These are phyloP conservation scores for Zelopaecilomyces penicillatus DNA, from an alignment of 2,329 filamentous ascomycete species.

Conservation along the genomic window DNA sequence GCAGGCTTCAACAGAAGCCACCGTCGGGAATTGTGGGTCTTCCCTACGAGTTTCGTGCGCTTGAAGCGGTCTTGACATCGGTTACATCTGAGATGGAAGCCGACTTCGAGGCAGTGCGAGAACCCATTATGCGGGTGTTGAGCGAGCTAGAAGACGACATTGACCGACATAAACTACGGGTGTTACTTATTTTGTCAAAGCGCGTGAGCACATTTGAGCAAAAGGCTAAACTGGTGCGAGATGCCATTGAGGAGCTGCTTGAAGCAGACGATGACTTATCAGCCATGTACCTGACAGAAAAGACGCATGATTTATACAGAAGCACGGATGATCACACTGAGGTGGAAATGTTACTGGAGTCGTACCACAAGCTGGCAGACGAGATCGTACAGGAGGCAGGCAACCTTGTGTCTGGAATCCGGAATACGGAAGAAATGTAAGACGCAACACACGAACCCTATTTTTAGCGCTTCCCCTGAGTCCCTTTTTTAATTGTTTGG, in stretches of 20 bases:
- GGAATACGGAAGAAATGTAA: slow-evolving; percentile 97
- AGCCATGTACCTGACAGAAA: slow-evolving; percentile 92
- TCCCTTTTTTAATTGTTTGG: not conserved
- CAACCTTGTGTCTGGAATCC: slow-evolving; percentile 86
- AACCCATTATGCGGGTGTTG: slow-evolving; percentile 82
- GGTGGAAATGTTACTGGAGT: slow-evolving; percentile 93
- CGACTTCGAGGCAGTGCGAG: slow-evolving; percentile 88
- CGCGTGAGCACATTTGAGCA: slow-evolving; percentile 95
- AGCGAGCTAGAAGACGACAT: slow-evolving; percentile 93
- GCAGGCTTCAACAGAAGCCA: slow-evolving; percentile 74
- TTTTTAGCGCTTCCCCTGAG: not conserved
- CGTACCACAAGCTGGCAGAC: slow-evolving; percentile 95
- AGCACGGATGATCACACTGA: slow-evolving; percentile 87
- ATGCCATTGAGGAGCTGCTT: slow-evolving; percentile 88
- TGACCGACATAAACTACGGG: slow-evolving; percentile 83
- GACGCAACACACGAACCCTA: slow-evolving; percentile 20
- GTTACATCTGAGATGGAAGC: slow-evolving; percentile 87
- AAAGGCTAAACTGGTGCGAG: slow-evolving; percentile 85
- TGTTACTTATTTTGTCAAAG: slow-evolving; percentile 89
- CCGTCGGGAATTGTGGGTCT: slow-evolving; percentile 52
- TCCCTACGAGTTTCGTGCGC: slow-evolving; percentile 90
- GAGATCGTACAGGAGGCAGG: slow-evolving; percentile 95
- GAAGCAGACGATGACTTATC: slow-evolving; percentile 94
- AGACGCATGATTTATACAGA: slow-evolving; percentile 62
- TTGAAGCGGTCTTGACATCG: slow-evolving; percentile 90